Base-by-base conservation (phyloP, 108 stramenopile genomes). In the Cyclotella baltica region DNA sequence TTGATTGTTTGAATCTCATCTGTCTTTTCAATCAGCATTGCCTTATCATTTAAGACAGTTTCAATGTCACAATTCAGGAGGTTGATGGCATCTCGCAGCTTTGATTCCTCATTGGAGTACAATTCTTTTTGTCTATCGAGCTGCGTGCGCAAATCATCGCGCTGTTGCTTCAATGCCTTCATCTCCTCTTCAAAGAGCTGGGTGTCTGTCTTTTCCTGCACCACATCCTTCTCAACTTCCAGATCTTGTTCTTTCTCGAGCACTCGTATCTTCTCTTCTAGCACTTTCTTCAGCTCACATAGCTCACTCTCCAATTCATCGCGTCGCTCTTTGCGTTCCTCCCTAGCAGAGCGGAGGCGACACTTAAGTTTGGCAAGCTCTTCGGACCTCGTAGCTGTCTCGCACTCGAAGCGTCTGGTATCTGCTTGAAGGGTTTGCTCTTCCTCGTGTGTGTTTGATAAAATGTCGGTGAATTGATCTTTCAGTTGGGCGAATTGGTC, bases 251-350 rank as follows among this genome's bases (percentile, higher is more conserved):
- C 48, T 29, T 62, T 56, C 27, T 15, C 59, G 52, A 76, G 40
- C 9, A 16, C 30, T 23, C 50, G 18, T 20, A 56, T 23, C 55
- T 75, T 75, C 20, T 66, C 65, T n/a, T 66, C 16, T 25, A 75
- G 46, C 22, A 35, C 50, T 2, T 6, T 58, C 2, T 38, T 66
- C 0, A 75, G 29, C 15, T 40, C 74, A 4, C 4, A n/a, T n/a
- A 76, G 46, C 59, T 76, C 67, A 25, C 35, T 23, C 13, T 68
- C 58, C 76, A 76, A 68, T 25, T 76, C 76, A 16, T 38, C 34
- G n/a, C 59, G 67, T 48, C 76, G 33, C 40, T 76, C 76, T 38
- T 76, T 35, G 43, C 59, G 40, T 28, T 46, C 67, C 52, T 74
- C 52, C 31, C 68, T 58, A 22, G 20, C 33, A 35, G 0, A 10